A percentile compares a stretch with the other conserved stretches of the same genome.
Evolutionary conservation across 345 rosid species (phyloP).

Genomic region (Clausena lansium): DNA sequence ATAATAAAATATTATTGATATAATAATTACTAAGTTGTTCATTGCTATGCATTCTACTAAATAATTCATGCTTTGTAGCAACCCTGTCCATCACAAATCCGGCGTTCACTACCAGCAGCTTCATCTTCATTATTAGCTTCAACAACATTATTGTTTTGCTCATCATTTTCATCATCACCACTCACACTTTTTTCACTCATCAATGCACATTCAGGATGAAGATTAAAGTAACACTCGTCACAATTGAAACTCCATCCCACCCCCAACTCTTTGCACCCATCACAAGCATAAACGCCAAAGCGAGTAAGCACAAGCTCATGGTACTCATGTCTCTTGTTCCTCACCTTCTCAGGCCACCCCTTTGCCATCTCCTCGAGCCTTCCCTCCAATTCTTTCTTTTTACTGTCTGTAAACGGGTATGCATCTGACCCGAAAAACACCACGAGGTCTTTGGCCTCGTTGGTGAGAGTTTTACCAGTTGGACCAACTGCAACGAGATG

Average conservation of each 20-base stretch:
- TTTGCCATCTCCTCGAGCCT: slow-evolving; percentile 6
- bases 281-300: background rate
- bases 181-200: background rate
- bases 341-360: slow-evolving; percentile 13
- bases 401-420: slow-evolving; percentile 39
- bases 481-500: slow-evolving; percentile 38
- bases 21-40: no score
- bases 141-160: background rate
- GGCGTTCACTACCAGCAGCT: background rate
- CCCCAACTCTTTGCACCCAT: background rate
- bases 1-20: no score
- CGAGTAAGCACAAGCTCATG: background rate
- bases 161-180: background rate
- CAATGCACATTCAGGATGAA: background rate
- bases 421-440: slow-evolving; percentile 36
- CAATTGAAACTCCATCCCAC: slow-evolving; percentile 8
- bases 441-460: slow-evolving; percentile 26
- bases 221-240: slow-evolving; percentile 3
- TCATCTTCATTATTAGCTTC: background rate
- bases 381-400: slow-evolving; percentile 23
- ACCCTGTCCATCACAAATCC: background rate
- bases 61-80: background rate
- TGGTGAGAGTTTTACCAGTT: slow-evolving; percentile 32
- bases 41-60: no score
- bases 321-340: background rate